phyloP scores from a whole-genome alignment of 306 rosid genomes.

The Styphnolobium japonicum region DNA sequence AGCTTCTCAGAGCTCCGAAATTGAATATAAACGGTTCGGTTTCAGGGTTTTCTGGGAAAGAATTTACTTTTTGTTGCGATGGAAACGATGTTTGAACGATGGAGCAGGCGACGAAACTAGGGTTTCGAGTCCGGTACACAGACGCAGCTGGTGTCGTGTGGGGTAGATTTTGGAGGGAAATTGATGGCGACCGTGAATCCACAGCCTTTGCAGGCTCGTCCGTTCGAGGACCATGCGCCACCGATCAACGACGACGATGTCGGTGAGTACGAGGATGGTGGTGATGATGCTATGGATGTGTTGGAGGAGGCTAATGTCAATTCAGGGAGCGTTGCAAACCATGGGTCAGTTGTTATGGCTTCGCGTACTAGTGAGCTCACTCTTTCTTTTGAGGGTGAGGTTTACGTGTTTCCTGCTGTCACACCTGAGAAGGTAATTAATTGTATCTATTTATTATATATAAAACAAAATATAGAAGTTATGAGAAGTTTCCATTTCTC shows the following conservation, averaged over 20 bases:
- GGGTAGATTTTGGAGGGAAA: neutral
- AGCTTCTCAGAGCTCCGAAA: slow-evolving; percentile 30
- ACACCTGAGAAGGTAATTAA: slow-evolving; percentile 80
- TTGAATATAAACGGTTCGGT: neutral
- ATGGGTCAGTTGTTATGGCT: slow-evolving; percentile 47
- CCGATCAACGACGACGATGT: slow-evolving; percentile 49
- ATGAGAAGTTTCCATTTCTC: no score
- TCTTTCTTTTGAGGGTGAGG: slow-evolving; percentile 96
- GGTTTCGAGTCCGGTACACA: slow-evolving; percentile 38
- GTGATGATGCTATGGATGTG: slow-evolving; percentile 63
- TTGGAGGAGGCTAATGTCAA: slow-evolving; percentile 44
- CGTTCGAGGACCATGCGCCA: slow-evolving; percentile 45
- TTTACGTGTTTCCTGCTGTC: slow-evolving; percentile 87
- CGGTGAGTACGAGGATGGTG: slow-evolving; percentile 51
- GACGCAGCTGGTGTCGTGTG: neutral
- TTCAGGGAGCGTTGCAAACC: slow-evolving; percentile 50
- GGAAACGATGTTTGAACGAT: slow-evolving; percentile 20
- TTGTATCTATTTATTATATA: neutral
- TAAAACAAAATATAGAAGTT: no score
- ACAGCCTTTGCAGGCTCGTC: slow-evolving; percentile 66
- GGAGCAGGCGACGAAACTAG: slow-evolving; percentile 46
- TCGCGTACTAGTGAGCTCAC: slow-evolving; percentile 88
- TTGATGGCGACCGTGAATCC: slow-evolving; percentile 73
- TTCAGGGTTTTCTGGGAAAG: no score
- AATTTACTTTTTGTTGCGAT: neutral